Conservation (phyloP, 2,329 filamentous ascomycete genomes). For the Macrophomina pseudophaseolina region DNA sequence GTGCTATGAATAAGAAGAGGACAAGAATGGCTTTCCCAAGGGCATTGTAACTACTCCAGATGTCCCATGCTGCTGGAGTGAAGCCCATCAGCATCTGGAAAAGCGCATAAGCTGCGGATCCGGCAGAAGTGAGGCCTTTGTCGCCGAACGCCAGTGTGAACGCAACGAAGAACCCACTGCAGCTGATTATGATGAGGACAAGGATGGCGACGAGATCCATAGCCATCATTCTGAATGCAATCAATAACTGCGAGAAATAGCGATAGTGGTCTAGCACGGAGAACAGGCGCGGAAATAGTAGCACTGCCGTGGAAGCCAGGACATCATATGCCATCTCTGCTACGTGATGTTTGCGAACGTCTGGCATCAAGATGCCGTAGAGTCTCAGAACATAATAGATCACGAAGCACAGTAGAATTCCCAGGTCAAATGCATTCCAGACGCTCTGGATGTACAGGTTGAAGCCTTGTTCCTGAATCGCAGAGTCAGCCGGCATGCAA, state of each 20-base stretch:
- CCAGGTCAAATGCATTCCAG: slow-evolving; percentile 95
- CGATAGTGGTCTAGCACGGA: slow-evolving; percentile 93
- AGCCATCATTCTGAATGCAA: slow-evolving; percentile 93
- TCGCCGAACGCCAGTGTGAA: slow-evolving; percentile 81
- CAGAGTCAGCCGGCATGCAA: not conserved
- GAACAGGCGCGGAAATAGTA: slow-evolving; percentile 89
- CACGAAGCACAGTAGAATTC: slow-evolving; percentile 83
- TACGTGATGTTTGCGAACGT: slow-evolving; percentile 69
- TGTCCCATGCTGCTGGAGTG: slow-evolving; percentile 91
- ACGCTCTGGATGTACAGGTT: slow-evolving; percentile 97
- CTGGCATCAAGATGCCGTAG: slow-evolving; percentile 83
- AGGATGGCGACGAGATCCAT: slow-evolving; percentile 86
- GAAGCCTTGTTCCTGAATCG: slow-evolving; percentile 69
- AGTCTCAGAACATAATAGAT: slow-evolving; percentile 89
- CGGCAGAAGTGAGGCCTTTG: slow-evolving; percentile 67
- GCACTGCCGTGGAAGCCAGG: slow-evolving; percentile 86
- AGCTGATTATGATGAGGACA: slow-evolving; percentile 81
- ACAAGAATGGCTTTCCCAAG: slow-evolving; percentile 78
- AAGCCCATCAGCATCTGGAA: slow-evolving; percentile 97
- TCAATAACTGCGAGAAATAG: slow-evolving; percentile 93
- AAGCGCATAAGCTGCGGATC: slow-evolving; percentile 82
- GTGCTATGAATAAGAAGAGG: slow-evolving; percentile 89
- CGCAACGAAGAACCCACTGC: slow-evolving; percentile 94
- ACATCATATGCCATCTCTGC: slow-evolving; percentile 91
- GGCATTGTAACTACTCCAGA: slow-evolving; percentile 80